phyloP scores from a whole-genome alignment of 495 filamentous ascomycete species.

The Cairneyella variabilis region DNA sequence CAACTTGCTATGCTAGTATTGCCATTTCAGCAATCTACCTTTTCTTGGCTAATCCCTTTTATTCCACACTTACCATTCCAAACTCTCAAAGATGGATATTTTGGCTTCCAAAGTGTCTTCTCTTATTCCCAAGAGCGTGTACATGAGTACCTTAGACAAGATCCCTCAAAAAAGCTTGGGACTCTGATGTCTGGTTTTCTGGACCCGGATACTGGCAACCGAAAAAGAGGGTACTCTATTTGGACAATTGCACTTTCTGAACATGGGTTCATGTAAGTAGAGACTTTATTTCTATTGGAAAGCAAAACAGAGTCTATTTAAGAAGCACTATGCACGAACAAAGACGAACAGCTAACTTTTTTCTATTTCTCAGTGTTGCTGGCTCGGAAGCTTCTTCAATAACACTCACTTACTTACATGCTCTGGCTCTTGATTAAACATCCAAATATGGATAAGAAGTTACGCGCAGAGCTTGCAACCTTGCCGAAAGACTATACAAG shows the following conservation, averaged over 20 bases:
- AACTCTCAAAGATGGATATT: background rate
- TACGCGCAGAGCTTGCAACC: background rate
- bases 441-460: background rate
- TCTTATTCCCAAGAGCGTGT: background rate
- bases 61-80: background rate
- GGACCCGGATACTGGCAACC: background rate
- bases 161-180: background rate
- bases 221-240: background rate
- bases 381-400: background rate
- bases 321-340: too few species aligned
- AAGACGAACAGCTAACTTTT: too few species aligned
- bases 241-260: background rate
- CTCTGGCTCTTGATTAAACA: background rate
- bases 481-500: background rate
- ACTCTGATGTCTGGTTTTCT: background rate
- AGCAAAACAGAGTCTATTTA: too few species aligned
- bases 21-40: background rate
- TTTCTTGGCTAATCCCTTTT: background rate
- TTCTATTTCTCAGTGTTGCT: background rate
- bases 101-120: background rate
- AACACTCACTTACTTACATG: background rate
- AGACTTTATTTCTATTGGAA: too few species aligned
- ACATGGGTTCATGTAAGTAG: background rate
- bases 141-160: background rate
- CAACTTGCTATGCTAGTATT: too few species aligned